Evolutionary conservation across 208 protist genomes (phyloP).

Genomic region (Crithidia sp.): DNA sequence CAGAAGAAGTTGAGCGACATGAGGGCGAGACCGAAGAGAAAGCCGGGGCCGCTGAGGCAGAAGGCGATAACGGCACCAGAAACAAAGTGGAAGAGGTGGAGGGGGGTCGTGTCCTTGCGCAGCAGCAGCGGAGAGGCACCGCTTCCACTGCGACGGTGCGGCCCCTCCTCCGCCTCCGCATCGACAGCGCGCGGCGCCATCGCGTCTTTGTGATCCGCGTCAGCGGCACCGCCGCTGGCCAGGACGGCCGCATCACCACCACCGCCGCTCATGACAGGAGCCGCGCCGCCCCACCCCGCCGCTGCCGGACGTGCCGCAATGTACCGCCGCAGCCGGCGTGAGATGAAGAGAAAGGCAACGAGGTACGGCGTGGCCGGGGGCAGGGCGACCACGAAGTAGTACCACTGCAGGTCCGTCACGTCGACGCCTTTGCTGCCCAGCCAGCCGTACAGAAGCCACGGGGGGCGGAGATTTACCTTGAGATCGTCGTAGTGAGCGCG

Average conservation of each 20-base stretch:
- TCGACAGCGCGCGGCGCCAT: not conserved
- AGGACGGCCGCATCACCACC: not conserved
- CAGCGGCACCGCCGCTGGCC: no score
- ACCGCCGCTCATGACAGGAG: not conserved
- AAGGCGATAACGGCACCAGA: conserved; percentile 42
- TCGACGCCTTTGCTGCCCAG: conserved; percentile 68
- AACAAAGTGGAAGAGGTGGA: conserved; percentile 53
- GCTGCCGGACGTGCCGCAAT: not conserved
- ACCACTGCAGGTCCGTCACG: conserved; percentile 69
- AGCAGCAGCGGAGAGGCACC: not conserved
- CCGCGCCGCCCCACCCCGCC: not conserved
- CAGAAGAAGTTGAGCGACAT: conserved; percentile 62
- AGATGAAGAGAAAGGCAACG: conserved; percentile 45
- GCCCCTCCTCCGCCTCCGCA: not conserved
- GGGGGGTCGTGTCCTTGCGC: not conserved
- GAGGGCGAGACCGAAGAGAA: conserved; percentile 48
- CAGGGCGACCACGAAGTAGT: conserved; percentile 53
- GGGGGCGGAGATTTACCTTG: conserved; percentile 31
- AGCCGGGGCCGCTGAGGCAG: conserved; percentile 42
- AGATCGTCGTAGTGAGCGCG: conserved; percentile 36
- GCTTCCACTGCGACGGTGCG: not conserved
- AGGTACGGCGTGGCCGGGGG: conserved; percentile 47
- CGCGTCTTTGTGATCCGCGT: no score
- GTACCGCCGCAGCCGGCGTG: conserved; percentile 24
- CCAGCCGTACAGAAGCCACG: conserved; percentile 52